Evolutionary conservation across 257 asterid species (phyloP), one percentile per base, ranked within the genome.

Genomic region (Solanum verrucosum): DNA sequence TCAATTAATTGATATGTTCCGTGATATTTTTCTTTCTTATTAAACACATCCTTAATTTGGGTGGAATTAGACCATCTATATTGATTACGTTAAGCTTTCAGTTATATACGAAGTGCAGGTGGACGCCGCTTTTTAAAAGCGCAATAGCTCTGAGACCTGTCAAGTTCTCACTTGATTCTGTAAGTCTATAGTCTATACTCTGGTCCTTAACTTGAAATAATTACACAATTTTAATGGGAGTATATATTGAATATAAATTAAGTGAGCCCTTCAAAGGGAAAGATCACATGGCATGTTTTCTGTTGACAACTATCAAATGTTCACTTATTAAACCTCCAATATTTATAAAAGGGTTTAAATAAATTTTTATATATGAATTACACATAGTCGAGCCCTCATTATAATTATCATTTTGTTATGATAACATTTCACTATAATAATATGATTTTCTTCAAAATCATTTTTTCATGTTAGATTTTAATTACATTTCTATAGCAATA

Each of bases 201-300:
- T 4, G 5, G 25, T 20, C 67, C 5, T 0, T 56, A 56, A 56
- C 67, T 56, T 56, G 67, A 56, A 56, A 20, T 56, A 56, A 56
- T 56, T 56, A 56, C 67, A 56, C 25, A 56, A 56, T 56, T 56
- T 56, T 56, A 56, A 56, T 20, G 67, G 67, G 67, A 1, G 67
- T 20, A 20, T 20, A 7, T 56, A 56, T 56, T 77, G 12, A 35
- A 14, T n/a, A 79, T 79, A 79, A 79, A 79, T 77, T 77, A 56
- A 31, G 59, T 29, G 3, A 77, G 16, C 84, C 84, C 84, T 77
- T 77, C 83, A 84, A 89, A 91, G 90, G 92, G 91, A 34, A 72
- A 91, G 16, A 85, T 88, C 98, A 95, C 97, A 93, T 94, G 98
- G 90, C 74, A 88, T 94, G 98, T 92, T 90, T 25, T 87, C 87